phyloP scores from a whole-genome alignment of 1,284 basidiomycete species.

The Vanrija pseudolonga region DNA sequence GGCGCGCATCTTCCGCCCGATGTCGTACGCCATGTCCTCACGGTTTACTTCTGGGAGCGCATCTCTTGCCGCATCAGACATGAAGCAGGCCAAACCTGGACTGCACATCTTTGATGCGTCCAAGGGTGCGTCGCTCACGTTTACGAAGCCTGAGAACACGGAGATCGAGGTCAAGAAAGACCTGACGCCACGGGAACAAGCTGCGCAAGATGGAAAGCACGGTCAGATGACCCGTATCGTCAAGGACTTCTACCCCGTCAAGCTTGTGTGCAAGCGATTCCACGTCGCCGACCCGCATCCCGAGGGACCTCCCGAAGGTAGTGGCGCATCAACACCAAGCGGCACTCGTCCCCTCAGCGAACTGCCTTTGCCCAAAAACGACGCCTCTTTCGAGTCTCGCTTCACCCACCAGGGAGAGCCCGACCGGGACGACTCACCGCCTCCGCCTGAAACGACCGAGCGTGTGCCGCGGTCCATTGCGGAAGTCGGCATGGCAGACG shows the following conservation, averaged over 20 bases:
- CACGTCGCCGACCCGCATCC: slow-evolving; percentile 80
- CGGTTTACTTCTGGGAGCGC: slow-evolving; percentile 72
- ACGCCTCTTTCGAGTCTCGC: slow-evolving; percentile 37
- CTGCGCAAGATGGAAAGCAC: slow-evolving; percentile 80
- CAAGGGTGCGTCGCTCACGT: slow-evolving; percentile 26
- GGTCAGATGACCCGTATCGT: slow-evolving; percentile 76
- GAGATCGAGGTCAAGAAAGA: slow-evolving; percentile 53
- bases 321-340: slow-evolving; percentile 10
- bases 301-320: slow-evolving; percentile 41
- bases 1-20: slow-evolving; percentile 85
- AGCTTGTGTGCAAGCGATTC: slow-evolving; percentile 89
- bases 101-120: slow-evolving; percentile 60
- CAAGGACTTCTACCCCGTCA: slow-evolving; percentile 71
- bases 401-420: slow-evolving; percentile 35
- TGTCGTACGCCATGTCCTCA: slow-evolving; percentile 85
- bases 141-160: slow-evolving; percentile 35
- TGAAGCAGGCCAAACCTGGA: slow-evolving; percentile 64
- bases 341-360: slow-evolving; percentile 1
- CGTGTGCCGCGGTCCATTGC: slow-evolving; percentile 43
- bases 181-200: slow-evolving; percentile 69
- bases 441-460: slow-evolving; percentile 3
- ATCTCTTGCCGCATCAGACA: slow-evolving; percentile 55
- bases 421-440: slow-evolving; percentile 7
- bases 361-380: slow-evolving; percentile 24
- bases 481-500: slow-evolving; percentile 83